phyloP scores from a whole-genome alignment of 2,329 filamentous ascomycete genomes.

The Colletotrichum higginsianum region DNA sequence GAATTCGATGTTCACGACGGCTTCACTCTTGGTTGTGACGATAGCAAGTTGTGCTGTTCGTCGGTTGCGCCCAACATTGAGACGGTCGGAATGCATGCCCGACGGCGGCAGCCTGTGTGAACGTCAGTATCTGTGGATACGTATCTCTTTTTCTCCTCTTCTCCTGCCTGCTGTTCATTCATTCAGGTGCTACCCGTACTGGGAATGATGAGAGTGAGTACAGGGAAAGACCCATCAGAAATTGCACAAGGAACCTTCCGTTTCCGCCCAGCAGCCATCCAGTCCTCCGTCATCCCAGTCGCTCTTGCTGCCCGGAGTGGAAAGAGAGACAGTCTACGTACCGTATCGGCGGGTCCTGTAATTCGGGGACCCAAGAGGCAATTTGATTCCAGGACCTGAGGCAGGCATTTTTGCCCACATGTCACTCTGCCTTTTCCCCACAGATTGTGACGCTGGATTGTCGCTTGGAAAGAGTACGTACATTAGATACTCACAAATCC shows the following conservation, averaged over 20 bases:
- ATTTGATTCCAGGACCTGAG: constrained; percentile 5
- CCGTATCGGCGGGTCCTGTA: constrained; percentile 11
- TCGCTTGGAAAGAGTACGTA: constrained; percentile 10
- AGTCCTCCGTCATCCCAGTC: background rate
- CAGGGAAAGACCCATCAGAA: constrained; percentile 13
- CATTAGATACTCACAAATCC: too few relatives aligned
- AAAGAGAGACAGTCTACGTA: constrained; percentile 1
- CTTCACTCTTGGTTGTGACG: background rate
- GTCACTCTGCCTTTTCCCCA: constrained; percentile 26
- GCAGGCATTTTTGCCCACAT: constrained; percentile 30
- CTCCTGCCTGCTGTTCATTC: background rate
- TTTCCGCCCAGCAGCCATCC: constrained; percentile 5
- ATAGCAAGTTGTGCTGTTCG: too few relatives aligned
- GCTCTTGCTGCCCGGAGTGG: background rate
- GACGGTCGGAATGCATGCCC: constrained; percentile 26
- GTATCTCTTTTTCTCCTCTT: background rate
- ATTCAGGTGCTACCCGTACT: background rate
- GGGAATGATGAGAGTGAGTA: constrained; percentile 3
- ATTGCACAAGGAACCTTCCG: constrained; percentile 25
- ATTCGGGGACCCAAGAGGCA: constrained; percentile 14
- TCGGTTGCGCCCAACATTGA: constrained; percentile 33
- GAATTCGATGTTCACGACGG: constrained; percentile 27
- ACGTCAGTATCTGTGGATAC: background rate
- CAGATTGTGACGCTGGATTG: constrained; percentile 18
- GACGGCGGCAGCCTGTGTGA: background rate